Percentiles rank a stretch among this genome's conserved stretches.
These are phyloP conservation scores for Pugionium dolabratum DNA, from an alignment of 345 rosid genomes.

Conservation along the genomic window DNA sequence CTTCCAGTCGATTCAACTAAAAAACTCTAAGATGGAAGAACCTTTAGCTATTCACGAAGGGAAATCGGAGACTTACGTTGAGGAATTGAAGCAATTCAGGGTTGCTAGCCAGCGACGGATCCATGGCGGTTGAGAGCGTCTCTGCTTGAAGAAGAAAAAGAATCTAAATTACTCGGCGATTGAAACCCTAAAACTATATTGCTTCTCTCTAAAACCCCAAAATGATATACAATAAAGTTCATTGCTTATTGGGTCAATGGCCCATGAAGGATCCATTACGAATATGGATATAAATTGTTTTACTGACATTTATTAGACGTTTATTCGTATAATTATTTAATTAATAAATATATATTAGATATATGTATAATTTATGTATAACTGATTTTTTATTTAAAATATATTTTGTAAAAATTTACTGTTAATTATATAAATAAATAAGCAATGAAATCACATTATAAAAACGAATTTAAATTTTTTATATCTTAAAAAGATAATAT, in stretches of 20 bases:
- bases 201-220: not conserved
- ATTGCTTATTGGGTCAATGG: not conserved
- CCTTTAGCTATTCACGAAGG: not conserved
- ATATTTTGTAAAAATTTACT: too few relatives aligned
- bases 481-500: too few relatives aligned
- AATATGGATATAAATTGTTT: not conserved
- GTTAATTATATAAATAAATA: too few relatives aligned
- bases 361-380: too few relatives aligned
- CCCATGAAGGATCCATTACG: not conserved
- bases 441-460: too few relatives aligned
- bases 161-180: conserved; percentile 1
- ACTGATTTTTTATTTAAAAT: too few relatives aligned
- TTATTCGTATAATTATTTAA: too few relatives aligned
- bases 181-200: conserved; percentile 24
- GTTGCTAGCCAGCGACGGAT: conserved; percentile 41
- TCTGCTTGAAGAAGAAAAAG: conserved; percentile 8
- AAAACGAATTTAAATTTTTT: too few relatives aligned
- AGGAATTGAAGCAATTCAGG: conserved; percentile 64
- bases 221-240: not conserved
- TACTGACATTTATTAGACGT: too few relatives aligned
- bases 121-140: conserved; percentile 41
- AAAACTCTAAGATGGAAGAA: not conserved
- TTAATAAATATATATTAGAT: too few relatives aligned
- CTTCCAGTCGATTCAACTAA: not conserved
- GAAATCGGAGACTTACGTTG: conserved; percentile 44